Evolutionary conservation across 805 yeast genomes (phyloP).

Genomic region (Kuraishia floccosa): DNA sequence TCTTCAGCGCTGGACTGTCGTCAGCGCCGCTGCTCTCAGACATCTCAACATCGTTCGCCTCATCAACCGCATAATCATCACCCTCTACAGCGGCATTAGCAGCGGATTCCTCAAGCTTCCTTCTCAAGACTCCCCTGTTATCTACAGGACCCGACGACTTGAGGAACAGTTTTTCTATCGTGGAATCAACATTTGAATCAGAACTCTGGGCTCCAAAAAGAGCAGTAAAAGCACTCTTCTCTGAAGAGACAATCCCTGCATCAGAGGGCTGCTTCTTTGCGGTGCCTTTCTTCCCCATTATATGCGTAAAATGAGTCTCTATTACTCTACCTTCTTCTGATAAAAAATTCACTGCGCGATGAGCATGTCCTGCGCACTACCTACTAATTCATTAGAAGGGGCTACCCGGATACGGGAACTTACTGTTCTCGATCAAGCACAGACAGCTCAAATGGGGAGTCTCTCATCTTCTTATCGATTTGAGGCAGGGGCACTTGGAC

Average conservation of each 20-base stretch:
- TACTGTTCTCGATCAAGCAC: too few relatives aligned
- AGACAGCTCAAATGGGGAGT: too few relatives aligned
- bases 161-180: slow-evolving; percentile 1
- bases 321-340: too few relatives aligned
- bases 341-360: too few relatives aligned
- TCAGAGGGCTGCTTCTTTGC: not conserved
- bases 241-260: not conserved
- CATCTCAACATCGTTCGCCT: slow-evolving; percentile 4
- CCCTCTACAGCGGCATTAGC: not conserved
- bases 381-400: too few relatives aligned
- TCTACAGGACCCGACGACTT: slow-evolving; percentile 3
- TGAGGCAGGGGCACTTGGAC: too few relatives aligned
- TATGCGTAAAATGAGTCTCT: too few relatives aligned
- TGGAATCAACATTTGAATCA: slow-evolving; percentile 1
- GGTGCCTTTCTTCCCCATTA: slow-evolving; percentile 1
- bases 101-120: slow-evolving; percentile 1
- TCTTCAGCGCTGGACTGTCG: slow-evolving; percentile 8
- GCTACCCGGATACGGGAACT: too few relatives aligned
- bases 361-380: too few relatives aligned
- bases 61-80: not conserved
- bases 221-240: too few relatives aligned
- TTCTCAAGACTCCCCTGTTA: not conserved
- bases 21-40: too few relatives aligned
- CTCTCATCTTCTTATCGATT: too few relatives aligned
- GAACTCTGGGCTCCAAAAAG: not conserved